Base-by-base conservation (phyloP, 768 basidiomycete genomes). In the Tylopilus sp. region DNA sequence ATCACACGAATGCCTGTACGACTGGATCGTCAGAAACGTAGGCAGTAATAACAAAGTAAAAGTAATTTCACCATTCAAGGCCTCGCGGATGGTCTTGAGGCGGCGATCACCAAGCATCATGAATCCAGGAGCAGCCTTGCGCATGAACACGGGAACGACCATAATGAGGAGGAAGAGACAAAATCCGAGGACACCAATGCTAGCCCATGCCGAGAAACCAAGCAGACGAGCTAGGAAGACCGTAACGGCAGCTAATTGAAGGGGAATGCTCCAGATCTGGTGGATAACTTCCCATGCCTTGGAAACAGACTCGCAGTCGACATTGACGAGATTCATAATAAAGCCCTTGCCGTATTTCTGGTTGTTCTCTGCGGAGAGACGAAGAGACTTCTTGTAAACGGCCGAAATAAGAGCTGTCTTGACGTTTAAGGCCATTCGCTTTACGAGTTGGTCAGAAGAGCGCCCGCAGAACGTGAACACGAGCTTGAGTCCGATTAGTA, bases 61-160 rank as follows among this genome's bases (percentile, higher is more conserved):
- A 26, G 18, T 13, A 26, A 7, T 5, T 13, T 42, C 52, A 65
- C 65, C 65, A 9, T 67, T 63, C 53, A 67, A 42, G 12, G 67
- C 44, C 38, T 67, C 65, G 25, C 65, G 64, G 25, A 67, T 56
- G 30, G 56, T 47, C 53, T 67, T 67, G 22, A 67, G 58, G 21
- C 65, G 66, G 17, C 50, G 57, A 22, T 67, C 65, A 48, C 65
- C 66, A 10, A 65, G 52, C 33, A 50, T 56, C 60, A 67, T 56
- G 48, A 67, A 67, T 50, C 50, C 44, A 13, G 65, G 65, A 36
- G 61, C 63, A 18, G 65, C 66, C 40, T 57, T 67, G 50, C 63
- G 63, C 65, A 67, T 67, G 52, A 67, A 67, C 35, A 65, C 38
- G 3, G 65, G 65, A n/a, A 67, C 63, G 15, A 67, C 61, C 61